Evolutionary conservation across 805 yeast genomes (phyloP), one percentile per base, ranked within the genome.

Genomic region (Lachancea sp.): DNA sequence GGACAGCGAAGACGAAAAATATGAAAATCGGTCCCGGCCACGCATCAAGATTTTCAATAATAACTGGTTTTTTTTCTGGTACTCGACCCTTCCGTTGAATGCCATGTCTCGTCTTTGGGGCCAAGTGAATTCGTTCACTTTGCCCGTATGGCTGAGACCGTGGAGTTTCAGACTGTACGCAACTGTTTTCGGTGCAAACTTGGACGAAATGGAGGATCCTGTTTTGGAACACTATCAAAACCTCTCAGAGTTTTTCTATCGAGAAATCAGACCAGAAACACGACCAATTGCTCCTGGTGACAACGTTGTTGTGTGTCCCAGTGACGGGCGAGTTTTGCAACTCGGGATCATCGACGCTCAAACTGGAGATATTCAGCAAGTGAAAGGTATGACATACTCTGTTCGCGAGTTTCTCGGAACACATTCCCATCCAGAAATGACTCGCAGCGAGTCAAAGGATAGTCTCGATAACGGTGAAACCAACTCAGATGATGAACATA

Each of bases 101-200:
- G 85, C 96, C 1, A 72, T 89, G 29, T 89, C 97, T 0, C 77
- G 99, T 49, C 67, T 91, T 37, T 93, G 99, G 99, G 99, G 99
- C 27, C 80, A 78, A 56, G 75, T 93, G 47, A 93, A 93, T 61
- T 81, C 81, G 45, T 73, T 90, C 37, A 82, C 79, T 38, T 71
- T 93, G 50, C 99, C 99, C 0, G 73, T 81, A 20, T 88, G 96
- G 95, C 57, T 91, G 49, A 76, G 99, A 55, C 79, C 74, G 10
- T 93, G 95, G 17, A 81, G 96, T 7, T 93, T 74, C 67, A 75
- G 72, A 58, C 71, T 90, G 44, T 93, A 93, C 62, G 77, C 96
- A 2, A 70, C 73, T 42, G 47, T 85, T 22, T 93, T 93, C 64
- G 96, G 96, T 9, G 99, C 82, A 6, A 84, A 93, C 57, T 67